Evolutionary conservation across 2,329 filamentous ascomycete genomes (phyloP).

Genomic region (Hypoxylon sp.): DNA sequence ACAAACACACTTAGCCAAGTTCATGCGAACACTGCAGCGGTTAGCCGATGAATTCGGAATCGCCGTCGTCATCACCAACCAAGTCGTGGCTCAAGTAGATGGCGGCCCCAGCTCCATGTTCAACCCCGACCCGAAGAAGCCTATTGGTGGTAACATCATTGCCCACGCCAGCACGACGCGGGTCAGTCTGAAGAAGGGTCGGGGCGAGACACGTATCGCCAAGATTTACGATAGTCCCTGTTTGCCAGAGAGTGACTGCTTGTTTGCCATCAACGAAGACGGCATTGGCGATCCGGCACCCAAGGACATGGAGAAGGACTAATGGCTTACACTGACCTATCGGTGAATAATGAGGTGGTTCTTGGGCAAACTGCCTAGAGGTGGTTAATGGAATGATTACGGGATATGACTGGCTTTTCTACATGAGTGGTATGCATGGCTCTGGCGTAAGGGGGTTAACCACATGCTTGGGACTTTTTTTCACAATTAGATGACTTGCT

Average conservation of each 20-base stretch:
- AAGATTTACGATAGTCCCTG: constrained; percentile 99
- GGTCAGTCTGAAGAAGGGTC: constrained; percentile 94
- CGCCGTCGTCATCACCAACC: constrained; percentile 98
- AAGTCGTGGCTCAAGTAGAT: constrained; percentile 98
- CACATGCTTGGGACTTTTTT: constrained; percentile 28
- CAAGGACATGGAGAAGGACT: constrained; percentile 90
- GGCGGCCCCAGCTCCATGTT: constrained; percentile 98
- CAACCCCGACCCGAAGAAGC: constrained; percentile 99
- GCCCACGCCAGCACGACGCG: constrained; percentile 96
- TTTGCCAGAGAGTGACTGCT: constrained; percentile 93
- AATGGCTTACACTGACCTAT: constrained; percentile 14
- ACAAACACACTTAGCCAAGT: constrained; percentile 90
- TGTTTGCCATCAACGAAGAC: constrained; percentile 97
- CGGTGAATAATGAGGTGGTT: background rate
- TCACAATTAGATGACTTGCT: constrained; percentile 21
- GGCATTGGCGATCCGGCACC: constrained; percentile 96
- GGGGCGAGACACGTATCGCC: constrained; percentile 95
- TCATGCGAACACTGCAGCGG: constrained; percentile 86
- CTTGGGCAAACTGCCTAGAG: background rate
- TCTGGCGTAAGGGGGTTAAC: constrained; percentile 42
- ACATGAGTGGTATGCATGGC: constrained; percentile 44
- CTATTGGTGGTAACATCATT: constrained; percentile 98
- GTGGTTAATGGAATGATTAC: constrained; percentile 34
- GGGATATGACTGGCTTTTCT: constrained; percentile 40
- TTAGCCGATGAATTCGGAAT: constrained; percentile 91